Percentiles rank a stretch among this genome's conserved stretches.
phyloP scores from a whole-genome alignment of 2,329 filamentous ascomycete species.

The Capronia epimyces region DNA sequence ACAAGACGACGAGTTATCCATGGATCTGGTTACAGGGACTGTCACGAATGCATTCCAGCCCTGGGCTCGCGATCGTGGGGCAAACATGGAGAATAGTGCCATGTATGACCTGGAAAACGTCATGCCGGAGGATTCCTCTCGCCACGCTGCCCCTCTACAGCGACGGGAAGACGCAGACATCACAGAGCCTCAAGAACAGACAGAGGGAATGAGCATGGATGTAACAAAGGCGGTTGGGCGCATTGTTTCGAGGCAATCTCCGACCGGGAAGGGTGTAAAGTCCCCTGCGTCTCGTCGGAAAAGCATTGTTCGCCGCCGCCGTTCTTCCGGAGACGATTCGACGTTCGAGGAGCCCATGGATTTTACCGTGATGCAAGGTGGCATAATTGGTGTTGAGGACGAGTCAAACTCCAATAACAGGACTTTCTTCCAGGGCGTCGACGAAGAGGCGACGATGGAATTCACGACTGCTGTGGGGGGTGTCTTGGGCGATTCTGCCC shows the following conservation, averaged over 20 bases:
- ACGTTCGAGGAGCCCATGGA: constrained; percentile 50
- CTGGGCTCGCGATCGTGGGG: constrained; percentile 37
- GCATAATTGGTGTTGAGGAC: constrained; percentile 37
- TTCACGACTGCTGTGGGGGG: constrained; percentile 43
- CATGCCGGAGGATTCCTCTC: constrained; percentile 37
- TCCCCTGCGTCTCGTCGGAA: constrained; percentile 32
- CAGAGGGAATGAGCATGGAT: constrained; percentile 85
- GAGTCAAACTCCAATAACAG: constrained; percentile 31
- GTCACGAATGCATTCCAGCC: constrained; percentile 47
- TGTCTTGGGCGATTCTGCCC: constrained; percentile 28
- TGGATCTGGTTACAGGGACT: constrained; percentile 66
- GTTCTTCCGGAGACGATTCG: constrained; percentile 37
- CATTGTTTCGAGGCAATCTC: constrained; percentile 52
- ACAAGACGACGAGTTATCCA: constrained; percentile 66
- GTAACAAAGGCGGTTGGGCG: constrained; percentile 77
- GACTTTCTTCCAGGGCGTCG: constrained; percentile 40
- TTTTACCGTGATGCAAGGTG: constrained; percentile 51
- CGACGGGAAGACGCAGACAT: constrained; percentile 27
- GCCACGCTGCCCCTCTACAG: constrained; percentile 26
- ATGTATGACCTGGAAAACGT: constrained; percentile 44
- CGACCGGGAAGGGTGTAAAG: constrained; percentile 30
- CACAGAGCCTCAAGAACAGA: constrained; percentile 45
- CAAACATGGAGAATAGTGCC: constrained; percentile 32
- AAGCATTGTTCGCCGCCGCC: constrained; percentile 35
- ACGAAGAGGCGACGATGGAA: constrained; percentile 46